Base-by-base conservation (phyloP, 179 eudicot genomes). In the Amaranthus tricolor region DNA sequence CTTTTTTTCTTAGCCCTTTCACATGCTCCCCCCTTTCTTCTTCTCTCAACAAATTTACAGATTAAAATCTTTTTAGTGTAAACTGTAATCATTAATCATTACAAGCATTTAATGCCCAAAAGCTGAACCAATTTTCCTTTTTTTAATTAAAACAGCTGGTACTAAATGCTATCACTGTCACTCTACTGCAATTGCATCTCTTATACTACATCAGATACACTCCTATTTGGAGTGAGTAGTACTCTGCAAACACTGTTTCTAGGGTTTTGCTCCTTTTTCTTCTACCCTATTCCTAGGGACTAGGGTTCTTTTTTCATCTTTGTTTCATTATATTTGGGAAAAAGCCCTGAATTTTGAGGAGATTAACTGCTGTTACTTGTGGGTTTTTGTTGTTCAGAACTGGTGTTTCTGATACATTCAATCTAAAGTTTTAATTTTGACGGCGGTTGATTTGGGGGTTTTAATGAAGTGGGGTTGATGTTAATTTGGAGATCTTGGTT, bases 401-500 rank as follows among this genome's bases (percentile, higher is more conserved):
- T 59, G 40, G 40, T 31, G 40, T 31, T 31, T 31, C 40, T 31
- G 40, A 71, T 31, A 57, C 21, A 9, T 43, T 64, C 6, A 5
- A 19, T 59, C 10, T 9, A 31, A 31, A 31, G 2, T 31, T 31
- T 31, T 31, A 31, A 31, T 31, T 31, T 31, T 31, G 40, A 4
- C 17, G 51, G 40, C n/a, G 16, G n/a, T 2, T 40, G n/a, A 54
- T 75, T 72, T 57, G 24, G 62, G 72, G 71, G 17, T 67, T 51
- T 51, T 44, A 71, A 24, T 43, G 55, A 51, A 75, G 49, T 31
- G 21, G 76, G 65, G 74, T 63, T 76, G 62, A 45, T 20, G 9
- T 47, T 62, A 62, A 80, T 77, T 84, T 84, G 49, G 79, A 84
- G 83, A 82, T 84, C 85, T 80, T 56, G 77, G 50, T 48, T 52